Evolutionary conservation across 805 yeast genomes (phyloP).

Genomic region (Kodamaea kaohsiungensis): DNA sequence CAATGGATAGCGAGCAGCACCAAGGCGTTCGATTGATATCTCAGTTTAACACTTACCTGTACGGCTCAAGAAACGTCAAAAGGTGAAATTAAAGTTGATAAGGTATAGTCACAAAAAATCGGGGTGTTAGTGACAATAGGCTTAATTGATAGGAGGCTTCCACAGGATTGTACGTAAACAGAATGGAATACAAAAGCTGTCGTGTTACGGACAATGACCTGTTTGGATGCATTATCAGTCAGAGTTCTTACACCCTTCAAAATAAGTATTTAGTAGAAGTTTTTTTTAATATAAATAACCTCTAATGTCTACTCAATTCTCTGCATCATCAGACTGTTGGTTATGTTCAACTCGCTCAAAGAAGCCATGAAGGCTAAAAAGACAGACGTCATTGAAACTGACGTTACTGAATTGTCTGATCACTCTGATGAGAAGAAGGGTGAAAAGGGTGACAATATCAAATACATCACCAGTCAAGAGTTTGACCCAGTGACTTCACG

Average conservation of each 20-base stretch:
- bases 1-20: too few species aligned
- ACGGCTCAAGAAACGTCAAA: background rate
- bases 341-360: background rate
- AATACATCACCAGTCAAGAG: constrained; percentile 23
- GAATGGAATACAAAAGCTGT: background rate
- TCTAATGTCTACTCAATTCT: background rate
- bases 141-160: background rate
- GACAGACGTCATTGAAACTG: background rate
- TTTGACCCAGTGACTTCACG: constrained; percentile 34
- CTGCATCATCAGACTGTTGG: background rate
- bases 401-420: background rate
- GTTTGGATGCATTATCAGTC: background rate
- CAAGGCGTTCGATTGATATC: background rate
- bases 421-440: background rate
- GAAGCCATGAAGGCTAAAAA: background rate
- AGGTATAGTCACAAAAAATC: background rate
- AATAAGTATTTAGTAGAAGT: background rate
- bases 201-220: background rate
- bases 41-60: background rate
- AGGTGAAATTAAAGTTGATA: background rate
- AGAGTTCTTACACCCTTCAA: background rate
- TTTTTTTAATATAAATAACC: background rate
- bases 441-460: background rate
- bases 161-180: background rate
- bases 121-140: background rate